These are phyloP conservation scores for Brasilioporus rufonigricans DNA, from an alignment of 768 basidiomycete genomes.

Conservation along the genomic window DNA sequence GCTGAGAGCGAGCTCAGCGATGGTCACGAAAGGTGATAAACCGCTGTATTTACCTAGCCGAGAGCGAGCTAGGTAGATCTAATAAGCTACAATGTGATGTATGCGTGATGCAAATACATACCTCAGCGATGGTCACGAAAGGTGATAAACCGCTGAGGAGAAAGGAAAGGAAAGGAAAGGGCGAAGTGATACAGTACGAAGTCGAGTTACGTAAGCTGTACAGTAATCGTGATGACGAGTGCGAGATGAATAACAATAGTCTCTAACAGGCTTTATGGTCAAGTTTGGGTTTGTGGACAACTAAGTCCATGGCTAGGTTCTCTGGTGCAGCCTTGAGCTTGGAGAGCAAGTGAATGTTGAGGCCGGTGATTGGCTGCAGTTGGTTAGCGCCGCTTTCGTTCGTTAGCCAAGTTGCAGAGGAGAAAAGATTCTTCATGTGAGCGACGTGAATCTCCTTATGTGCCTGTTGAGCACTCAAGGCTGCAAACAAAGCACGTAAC, in stretches of 20 bases:
- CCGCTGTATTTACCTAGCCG: too few relatives aligned
- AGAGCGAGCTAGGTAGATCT: too few relatives aligned
- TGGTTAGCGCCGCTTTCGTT: conserved; percentile 28
- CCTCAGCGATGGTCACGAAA: too few relatives aligned
- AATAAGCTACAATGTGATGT: too few relatives aligned
- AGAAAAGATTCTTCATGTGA: conserved; percentile 30
- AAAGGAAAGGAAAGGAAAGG: too few relatives aligned
- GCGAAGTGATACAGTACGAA: too few relatives aligned
- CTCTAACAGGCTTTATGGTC: conserved; percentile 36
- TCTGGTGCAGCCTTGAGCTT: conserved; percentile 18
- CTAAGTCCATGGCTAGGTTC: conserved; percentile 10
- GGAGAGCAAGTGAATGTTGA: conserved; percentile 27
- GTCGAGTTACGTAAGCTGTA: too few relatives aligned
- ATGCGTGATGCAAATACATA: too few relatives aligned
- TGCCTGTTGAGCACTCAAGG: conserved; percentile 32
- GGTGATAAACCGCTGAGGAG: too few relatives aligned
- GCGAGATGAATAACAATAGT: too few relatives aligned
- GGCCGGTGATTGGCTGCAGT: conserved; percentile 19
- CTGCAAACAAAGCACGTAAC: conserved; percentile 32
- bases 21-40: too few relatives aligned
- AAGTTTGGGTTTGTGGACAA: conserved; percentile 16
- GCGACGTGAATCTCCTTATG: conserved; percentile 30
- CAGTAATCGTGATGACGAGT: conserved; percentile 44
- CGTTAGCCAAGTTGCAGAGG: conserved; percentile 33
- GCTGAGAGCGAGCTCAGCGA: too few relatives aligned